These are phyloP conservation scores for Cyberlindnera sargentensis DNA, from an alignment of 805 yeast species.

Conservation along the genomic window DNA sequence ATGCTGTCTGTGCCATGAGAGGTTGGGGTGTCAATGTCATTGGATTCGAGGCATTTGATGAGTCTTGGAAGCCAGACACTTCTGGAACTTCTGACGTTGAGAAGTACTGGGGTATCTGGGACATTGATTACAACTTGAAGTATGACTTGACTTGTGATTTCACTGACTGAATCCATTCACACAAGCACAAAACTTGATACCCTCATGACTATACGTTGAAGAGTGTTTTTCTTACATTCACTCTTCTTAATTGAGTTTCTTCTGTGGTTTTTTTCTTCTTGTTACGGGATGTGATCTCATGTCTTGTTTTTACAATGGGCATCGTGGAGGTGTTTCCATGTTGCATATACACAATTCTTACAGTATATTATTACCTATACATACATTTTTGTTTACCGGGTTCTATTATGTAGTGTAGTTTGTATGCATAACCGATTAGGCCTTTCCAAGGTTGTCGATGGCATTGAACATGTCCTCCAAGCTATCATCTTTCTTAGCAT, in stretches of 20 bases:
- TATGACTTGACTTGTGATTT: conserved; percentile 43
- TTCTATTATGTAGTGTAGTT: background rate
- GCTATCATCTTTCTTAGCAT: conserved; percentile 20
- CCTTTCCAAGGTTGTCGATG: conserved; percentile 35
- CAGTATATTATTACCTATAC: background rate
- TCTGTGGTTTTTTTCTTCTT: background rate
- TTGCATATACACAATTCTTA: too few species aligned
- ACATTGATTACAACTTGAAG: conserved; percentile 39
- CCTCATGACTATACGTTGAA: background rate
- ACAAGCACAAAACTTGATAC: background rate
- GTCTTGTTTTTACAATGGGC: too few species aligned
- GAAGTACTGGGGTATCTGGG: conserved; percentile 92
- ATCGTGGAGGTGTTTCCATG: too few species aligned
- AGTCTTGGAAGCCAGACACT: conserved; percentile 91
- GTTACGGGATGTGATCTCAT: background rate
- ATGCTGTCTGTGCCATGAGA: conserved; percentile 88
- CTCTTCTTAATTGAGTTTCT: background rate
- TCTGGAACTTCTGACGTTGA: conserved; percentile 84
- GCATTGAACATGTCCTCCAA: conserved; percentile 28
- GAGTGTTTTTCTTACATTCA: too few species aligned
- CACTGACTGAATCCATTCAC: conserved; percentile 10
- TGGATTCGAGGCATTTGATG: conserved; percentile 93
- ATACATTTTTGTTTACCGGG: background rate
- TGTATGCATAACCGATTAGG: conserved; percentile 1
- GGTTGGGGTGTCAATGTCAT: conserved; percentile 94